Evolutionary conservation across 1,284 basidiomycete species (phyloP).

Genomic region (Takashimella koratensis): DNA sequence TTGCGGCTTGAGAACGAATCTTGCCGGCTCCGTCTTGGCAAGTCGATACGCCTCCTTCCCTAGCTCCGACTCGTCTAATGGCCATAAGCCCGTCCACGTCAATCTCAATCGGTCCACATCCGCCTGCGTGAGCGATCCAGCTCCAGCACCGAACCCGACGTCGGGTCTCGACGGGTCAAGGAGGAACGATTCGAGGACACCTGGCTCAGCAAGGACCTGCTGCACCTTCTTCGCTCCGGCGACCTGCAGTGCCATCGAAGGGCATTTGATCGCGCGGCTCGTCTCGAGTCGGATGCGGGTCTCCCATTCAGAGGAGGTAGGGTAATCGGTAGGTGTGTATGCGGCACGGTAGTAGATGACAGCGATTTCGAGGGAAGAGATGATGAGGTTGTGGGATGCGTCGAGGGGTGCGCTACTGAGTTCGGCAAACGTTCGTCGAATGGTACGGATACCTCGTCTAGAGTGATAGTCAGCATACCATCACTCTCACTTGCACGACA

Average conservation of each 20-base stretch:
- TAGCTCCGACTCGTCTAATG: conserved; percentile 49
- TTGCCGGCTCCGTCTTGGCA: conserved; percentile 56
- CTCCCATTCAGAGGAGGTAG: conserved; percentile 60
- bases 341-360: conserved; percentile 83
- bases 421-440: conserved; percentile 72
- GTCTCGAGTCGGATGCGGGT: conserved; percentile 73
- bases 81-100: conserved; percentile 79
- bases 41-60: conserved; percentile 54
- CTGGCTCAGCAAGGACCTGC: conserved; percentile 73
- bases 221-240: conserved; percentile 96
- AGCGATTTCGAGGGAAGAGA: conserved; percentile 64
- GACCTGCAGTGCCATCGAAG: conserved; percentile 82
- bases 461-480: conserved; percentile 1
- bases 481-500: too few species aligned
- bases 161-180: conserved; percentile 34
- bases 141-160: conserved; percentile 46
- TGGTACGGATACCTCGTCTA: conserved; percentile 67
- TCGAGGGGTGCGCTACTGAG: conserved; percentile 57
- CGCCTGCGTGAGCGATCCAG: conserved; percentile 45
- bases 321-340: conserved; percentile 82
- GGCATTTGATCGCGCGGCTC: conserved; percentile 87
- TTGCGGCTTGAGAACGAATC: conserved; percentile 90
- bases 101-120: conserved; percentile 57
- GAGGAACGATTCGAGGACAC: conserved; percentile 71
- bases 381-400: conserved; percentile 50